Conservation (phyloP, 2,329 filamentous ascomycete species). For the Neofusicoccum cordaticola region DNA sequence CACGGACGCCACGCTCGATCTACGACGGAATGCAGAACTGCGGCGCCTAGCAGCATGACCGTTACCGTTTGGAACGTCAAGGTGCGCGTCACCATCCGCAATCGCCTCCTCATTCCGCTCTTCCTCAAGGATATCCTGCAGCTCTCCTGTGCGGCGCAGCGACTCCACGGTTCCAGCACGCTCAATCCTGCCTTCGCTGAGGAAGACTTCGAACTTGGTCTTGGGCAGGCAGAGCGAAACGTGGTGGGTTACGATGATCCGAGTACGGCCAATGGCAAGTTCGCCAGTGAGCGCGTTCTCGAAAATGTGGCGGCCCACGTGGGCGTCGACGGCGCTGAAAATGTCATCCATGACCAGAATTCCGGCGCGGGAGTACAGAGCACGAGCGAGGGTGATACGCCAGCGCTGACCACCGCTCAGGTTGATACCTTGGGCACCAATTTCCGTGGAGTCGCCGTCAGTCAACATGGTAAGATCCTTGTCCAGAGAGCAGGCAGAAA, state of each 20-base stretch:
- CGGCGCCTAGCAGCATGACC: constrained; percentile 33
- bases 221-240: constrained; percentile 67
- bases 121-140: constrained; percentile 45
- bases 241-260: constrained; percentile 79
- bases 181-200: constrained; percentile 65
- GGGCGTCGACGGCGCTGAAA: constrained; percentile 69
- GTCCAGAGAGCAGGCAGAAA: constrained; percentile 69
- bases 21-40: constrained; percentile 1
- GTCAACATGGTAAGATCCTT: constrained; percentile 74
- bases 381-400: constrained; percentile 22
- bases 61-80: constrained; percentile 30
- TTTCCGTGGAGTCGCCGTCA: constrained; percentile 76
- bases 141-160: constrained; percentile 40
- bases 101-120: constrained; percentile 42
- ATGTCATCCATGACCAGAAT: constrained; percentile 80
- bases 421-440: constrained; percentile 82
- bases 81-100: constrained; percentile 33
- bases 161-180: constrained; percentile 65
- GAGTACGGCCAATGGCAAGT: constrained; percentile 65
- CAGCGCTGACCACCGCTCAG: constrained; percentile 70
- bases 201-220: constrained; percentile 71
- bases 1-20: not conserved
- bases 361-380: constrained; percentile 72
- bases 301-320: constrained; percentile 67
- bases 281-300: constrained; percentile 72